Evolutionary conservation across 106 monocot genomes (phyloP).

Genomic region (Phalaenopsis equestris): DNA sequence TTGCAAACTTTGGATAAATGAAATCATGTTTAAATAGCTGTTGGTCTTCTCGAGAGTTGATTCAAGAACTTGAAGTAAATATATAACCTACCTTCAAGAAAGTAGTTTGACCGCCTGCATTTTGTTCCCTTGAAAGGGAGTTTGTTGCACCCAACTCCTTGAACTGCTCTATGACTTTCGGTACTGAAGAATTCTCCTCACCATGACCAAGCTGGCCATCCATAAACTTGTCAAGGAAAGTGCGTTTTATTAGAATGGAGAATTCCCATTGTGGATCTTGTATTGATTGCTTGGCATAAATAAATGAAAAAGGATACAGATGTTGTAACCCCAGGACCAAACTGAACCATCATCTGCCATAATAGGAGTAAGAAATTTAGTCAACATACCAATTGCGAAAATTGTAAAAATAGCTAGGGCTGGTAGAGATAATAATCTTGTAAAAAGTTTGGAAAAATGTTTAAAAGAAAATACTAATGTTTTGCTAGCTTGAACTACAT

Average conservation of each 20-base stretch:
- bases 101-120: background rate
- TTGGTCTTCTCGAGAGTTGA: background rate
- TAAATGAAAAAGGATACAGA: constrained; percentile 55
- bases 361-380: background rate
- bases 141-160: constrained; percentile 46
- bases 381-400: background rate
- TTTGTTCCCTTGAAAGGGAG: constrained; percentile 17
- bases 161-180: constrained; percentile 45
- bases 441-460: background rate
- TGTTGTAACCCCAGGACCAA: constrained; percentile 94
- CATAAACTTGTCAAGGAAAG: constrained; percentile 47
- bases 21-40: background rate
- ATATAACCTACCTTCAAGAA: constrained; percentile 42
- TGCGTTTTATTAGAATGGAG: background rate
- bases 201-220: constrained; percentile 76
- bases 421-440: background rate
- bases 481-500: background rate
- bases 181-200: constrained; percentile 47
- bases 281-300: background rate
- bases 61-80: background rate
- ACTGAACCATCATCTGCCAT: constrained; percentile 73
- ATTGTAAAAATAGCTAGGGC: background rate
- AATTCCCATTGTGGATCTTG: background rate
- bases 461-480: background rate
- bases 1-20: background rate